Evolutionary conservation across 176 grass and related monocot species (phyloP).

Genomic region (Triticum turgidum): DNA sequence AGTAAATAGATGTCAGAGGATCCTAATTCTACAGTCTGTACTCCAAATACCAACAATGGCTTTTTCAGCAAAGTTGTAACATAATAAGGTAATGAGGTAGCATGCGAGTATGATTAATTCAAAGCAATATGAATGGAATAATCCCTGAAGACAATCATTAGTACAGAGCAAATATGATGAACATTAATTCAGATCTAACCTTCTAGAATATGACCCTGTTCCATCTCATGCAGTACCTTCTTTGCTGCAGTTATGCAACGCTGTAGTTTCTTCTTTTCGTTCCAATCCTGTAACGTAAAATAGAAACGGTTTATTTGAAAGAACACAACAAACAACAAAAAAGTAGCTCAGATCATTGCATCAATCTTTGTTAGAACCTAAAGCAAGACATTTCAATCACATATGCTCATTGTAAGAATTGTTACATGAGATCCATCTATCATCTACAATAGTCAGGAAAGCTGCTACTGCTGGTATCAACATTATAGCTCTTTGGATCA

Average conservation of each 20-base stretch:
- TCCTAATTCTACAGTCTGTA: too few relatives aligned
- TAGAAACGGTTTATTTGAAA: conserved; percentile 22
- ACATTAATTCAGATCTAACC: conserved; percentile 17
- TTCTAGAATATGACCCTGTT: conserved; percentile 78
- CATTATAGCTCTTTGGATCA: not conserved
- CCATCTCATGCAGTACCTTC: conserved; percentile 74
- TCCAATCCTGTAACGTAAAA: conserved; percentile 68
- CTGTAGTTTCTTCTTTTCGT: conserved; percentile 79
- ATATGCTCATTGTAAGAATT: conserved; percentile 4
- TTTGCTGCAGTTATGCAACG: conserved; percentile 63
- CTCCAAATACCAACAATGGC: too few relatives aligned
- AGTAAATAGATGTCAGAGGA: too few relatives aligned
- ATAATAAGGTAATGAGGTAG: too few relatives aligned
- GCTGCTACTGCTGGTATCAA: not conserved
- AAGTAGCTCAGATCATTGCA: not conserved
- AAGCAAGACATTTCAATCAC: not conserved
- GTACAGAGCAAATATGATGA: too few relatives aligned
- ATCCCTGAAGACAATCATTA: too few relatives aligned
- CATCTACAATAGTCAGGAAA: not conserved
- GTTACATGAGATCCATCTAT: not conserved
- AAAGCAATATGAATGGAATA: too few relatives aligned
- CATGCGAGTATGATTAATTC: too few relatives aligned
- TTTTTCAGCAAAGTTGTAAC: too few relatives aligned
- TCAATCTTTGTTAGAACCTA: not conserved
- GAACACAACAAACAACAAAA: not conserved